These are phyloP conservation scores for Collybia sp. DNA, from an alignment of 768 basidiomycete genomes.

Conservation along the genomic window DNA sequence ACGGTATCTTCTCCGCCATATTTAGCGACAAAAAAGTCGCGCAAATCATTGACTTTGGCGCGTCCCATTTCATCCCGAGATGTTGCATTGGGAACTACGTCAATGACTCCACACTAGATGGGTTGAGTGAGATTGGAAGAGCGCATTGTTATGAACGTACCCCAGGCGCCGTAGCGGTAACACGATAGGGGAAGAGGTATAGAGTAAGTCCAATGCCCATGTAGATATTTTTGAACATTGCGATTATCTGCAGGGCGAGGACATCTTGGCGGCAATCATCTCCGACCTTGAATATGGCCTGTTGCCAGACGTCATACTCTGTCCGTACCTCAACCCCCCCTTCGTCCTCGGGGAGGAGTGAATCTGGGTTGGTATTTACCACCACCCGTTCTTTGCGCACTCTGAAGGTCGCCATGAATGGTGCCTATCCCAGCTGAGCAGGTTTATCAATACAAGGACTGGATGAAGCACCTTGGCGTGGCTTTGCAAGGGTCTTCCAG, in stretches of 20 bases:
- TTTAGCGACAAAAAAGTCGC: constrained; percentile 90
- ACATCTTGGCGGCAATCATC: constrained; percentile 99
- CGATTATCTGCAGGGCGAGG: constrained; percentile 94
- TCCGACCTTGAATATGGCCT: constrained; percentile 99
- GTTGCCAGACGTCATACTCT: constrained; percentile 91
- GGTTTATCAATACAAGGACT: constrained; percentile 1
- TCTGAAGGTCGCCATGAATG: constrained; percentile 99
- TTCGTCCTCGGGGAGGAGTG: constrained; percentile 61
- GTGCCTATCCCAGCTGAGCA: constrained; percentile 60
- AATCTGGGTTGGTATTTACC: constrained; percentile 68
- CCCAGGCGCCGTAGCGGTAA: constrained; percentile 94
- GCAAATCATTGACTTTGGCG: constrained; percentile 94
- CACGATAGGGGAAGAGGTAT: constrained; percentile 94
- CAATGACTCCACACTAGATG: constrained; percentile 90
- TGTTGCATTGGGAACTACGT: constrained; percentile 96
- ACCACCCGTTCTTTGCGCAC: constrained; percentile 82
- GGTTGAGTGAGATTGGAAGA: background rate
- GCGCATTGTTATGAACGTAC: constrained; percentile 42
- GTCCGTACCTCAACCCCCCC: constrained; percentile 50
- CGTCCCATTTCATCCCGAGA: constrained; percentile 99
- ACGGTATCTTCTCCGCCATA: constrained; percentile 89
- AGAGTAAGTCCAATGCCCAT: constrained; percentile 81
- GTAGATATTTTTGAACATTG: constrained; percentile 99
- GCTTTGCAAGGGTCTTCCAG: constrained; percentile 92
- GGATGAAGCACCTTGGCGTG: constrained; percentile 89